Percentiles rank a stretch among this genome's conserved stretches.
Conservation (phyloP, 345 rosid species). For the Gossypium herbaceum region DNA sequence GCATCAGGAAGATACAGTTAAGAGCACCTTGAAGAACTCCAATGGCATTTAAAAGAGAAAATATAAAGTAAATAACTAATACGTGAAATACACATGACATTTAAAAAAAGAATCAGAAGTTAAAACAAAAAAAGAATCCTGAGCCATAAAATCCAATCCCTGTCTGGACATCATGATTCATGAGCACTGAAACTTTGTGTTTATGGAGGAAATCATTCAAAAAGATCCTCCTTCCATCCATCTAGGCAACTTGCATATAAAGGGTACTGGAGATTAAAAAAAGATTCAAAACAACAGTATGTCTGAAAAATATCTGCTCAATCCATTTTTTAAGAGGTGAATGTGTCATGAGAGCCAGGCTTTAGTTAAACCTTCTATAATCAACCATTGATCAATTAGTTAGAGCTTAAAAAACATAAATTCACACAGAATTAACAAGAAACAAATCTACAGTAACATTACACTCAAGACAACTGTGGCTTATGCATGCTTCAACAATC, state of each 20-base stretch:
- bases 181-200: neutral
- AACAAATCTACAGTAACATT: neutral
- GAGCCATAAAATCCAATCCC: neutral
- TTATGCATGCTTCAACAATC: constrained; percentile 1
- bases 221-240: neutral
- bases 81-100: neutral
- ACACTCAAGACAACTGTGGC: neutral
- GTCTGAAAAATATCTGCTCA: neutral
- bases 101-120: neutral
- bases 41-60: neutral
- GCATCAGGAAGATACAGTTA: constrained; percentile 1
- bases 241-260: neutral
- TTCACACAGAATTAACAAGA: neutral
- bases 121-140: neutral
- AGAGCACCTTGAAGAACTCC: neutral
- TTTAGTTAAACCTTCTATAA: neutral
- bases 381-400: neutral
- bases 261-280: neutral
- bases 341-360: neutral
- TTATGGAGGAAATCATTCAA: neutral
- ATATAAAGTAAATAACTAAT: neutral
- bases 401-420: constrained; percentile 1
- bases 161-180: neutral
- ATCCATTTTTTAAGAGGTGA: neutral
- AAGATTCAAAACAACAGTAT: neutral